Conservation (phyloP, 2,329 filamentous ascomycete genomes). For the Fusarium sp. region DNA sequence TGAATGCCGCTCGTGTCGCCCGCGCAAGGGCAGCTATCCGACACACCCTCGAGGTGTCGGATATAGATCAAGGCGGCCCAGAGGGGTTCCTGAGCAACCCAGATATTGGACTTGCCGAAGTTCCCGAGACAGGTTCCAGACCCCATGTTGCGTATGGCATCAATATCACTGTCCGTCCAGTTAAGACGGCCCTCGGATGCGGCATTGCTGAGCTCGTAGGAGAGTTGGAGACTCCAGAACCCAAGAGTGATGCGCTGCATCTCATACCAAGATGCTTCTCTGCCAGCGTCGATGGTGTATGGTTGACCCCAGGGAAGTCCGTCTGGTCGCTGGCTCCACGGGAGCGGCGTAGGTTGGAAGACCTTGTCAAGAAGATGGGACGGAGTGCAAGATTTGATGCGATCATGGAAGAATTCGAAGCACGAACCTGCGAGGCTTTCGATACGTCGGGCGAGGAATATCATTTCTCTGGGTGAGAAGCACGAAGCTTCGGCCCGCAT, state of each 20-base stretch:
- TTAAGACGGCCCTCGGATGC: conserved; percentile 8
- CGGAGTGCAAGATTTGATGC: conserved; percentile 2
- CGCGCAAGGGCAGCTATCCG: conserved; percentile 7
- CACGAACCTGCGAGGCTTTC: conserved; percentile 11
- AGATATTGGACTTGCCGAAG: background rate
- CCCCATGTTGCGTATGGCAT: conserved; percentile 17
- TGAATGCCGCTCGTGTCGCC: conserved; percentile 5
- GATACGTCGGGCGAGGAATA: conserved; percentile 16
- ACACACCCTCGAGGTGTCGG: background rate
- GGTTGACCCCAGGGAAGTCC: conserved; percentile 9
- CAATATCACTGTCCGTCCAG: conserved; percentile 12
- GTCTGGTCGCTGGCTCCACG: conserved; percentile 11
- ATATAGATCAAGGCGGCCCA: conserved; percentile 21
- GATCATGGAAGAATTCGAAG: conserved; percentile 18
- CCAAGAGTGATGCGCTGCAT: conserved; percentile 16
- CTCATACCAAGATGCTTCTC: conserved; percentile 27
- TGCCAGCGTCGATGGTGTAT: conserved; percentile 13
- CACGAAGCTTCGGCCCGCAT: background rate
- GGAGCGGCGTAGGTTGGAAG: background rate
- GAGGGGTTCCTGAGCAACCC: conserved; percentile 11
- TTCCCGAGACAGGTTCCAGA: background rate
- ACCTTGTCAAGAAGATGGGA: conserved; percentile 19
- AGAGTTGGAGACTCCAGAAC: conserved; percentile 23
- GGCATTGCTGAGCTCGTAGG: conserved; percentile 31
- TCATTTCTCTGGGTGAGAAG: conserved; percentile 1